Evolutionary conservation across 768 basidiomycete species (phyloP).

Genomic region (Guyanaporus albipodus): DNA sequence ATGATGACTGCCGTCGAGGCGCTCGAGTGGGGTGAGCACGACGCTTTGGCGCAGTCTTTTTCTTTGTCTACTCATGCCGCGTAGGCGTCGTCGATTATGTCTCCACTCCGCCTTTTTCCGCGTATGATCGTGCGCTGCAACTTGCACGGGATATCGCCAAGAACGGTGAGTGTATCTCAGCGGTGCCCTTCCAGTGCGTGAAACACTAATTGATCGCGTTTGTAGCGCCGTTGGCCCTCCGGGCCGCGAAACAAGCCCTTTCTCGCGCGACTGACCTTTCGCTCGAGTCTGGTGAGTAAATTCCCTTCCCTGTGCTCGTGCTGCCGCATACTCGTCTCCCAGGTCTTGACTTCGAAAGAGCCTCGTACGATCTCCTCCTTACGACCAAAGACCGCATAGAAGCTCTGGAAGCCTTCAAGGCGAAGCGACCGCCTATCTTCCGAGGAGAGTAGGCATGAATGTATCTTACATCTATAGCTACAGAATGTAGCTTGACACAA

Average conservation of each 20-base stretch:
- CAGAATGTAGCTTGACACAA: background rate
- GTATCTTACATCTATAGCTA: background rate
- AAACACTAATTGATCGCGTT: background rate
- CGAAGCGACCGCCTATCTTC: slow-evolving; percentile 77
- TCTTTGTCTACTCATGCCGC: slow-evolving; percentile 9
- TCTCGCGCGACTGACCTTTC: slow-evolving; percentile 75
- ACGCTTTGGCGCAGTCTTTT: background rate
- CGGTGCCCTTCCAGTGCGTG: background rate
- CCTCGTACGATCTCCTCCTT: slow-evolving; percentile 78
- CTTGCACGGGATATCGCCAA: slow-evolving; percentile 70
- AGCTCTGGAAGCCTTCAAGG: slow-evolving; percentile 81
- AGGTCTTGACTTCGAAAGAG: slow-evolving; percentile 92
- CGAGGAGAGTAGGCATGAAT: slow-evolving; percentile 58
- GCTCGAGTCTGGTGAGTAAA: slow-evolving; percentile 60
- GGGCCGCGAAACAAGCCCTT: slow-evolving; percentile 86
- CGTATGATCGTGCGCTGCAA: slow-evolving; percentile 64
- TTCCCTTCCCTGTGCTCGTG: background rate
- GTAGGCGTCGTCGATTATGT: slow-evolving; percentile 83
- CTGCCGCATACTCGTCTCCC: slow-evolving; percentile 1
- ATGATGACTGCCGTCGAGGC: slow-evolving; percentile 65
- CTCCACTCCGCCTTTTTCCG: slow-evolving; percentile 54
- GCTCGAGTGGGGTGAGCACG: slow-evolving; percentile 56
- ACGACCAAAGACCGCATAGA: slow-evolving; percentile 73
- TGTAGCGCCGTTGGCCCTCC: slow-evolving; percentile 77
- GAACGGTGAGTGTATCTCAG: slow-evolving; percentile 43